phyloP scores from a whole-genome alignment of 2,329 filamentous ascomycete genomes.

The Cordyceps farinosa region DNA sequence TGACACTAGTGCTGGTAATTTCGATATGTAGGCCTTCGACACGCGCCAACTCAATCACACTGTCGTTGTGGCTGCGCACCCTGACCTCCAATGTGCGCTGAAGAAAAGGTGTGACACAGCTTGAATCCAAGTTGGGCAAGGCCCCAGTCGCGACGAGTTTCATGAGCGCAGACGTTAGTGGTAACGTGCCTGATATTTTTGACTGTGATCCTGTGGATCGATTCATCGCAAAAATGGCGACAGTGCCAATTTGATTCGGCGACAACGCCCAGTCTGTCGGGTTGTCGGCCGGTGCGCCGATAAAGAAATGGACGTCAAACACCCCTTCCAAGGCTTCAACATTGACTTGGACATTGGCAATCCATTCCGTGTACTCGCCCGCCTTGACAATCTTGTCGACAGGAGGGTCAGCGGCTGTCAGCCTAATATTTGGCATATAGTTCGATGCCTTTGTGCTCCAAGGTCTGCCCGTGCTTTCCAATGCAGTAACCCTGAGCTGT shows the following conservation, averaged over 20 bases:
- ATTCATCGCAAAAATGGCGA: constrained; percentile 52
- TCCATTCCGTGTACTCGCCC: constrained; percentile 58
- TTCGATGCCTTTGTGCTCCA: constrained; percentile 13
- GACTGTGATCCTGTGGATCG: constrained; percentile 30
- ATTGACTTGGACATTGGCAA: constrained; percentile 60
- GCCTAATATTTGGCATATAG: constrained; percentile 26
- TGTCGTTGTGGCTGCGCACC: constrained; percentile 27
- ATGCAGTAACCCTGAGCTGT: background rate
- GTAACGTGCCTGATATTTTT: constrained; percentile 47
- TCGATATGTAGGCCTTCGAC: constrained; percentile 31
- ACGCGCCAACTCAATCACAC: constrained; percentile 24
- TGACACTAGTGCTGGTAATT: constrained; percentile 31
- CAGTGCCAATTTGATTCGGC: constrained; percentile 57
- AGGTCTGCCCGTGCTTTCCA: constrained; percentile 21
- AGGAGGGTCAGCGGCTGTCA: constrained; percentile 25
- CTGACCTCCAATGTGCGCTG: constrained; percentile 34
- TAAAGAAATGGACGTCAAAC: constrained; percentile 64
- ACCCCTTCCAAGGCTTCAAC: constrained; percentile 59
- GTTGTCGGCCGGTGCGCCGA: constrained; percentile 51
- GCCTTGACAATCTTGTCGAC: constrained; percentile 34
- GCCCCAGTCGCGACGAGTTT: constrained; percentile 36
- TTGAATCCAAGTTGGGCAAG: constrained; percentile 36
- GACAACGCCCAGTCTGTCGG: constrained; percentile 48
- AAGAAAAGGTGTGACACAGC: constrained; percentile 41
- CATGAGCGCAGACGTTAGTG: constrained; percentile 48